Evolutionary conservation across 2,329 filamentous ascomycete species (phyloP).

Genomic region (Aspergillus ibericus): DNA sequence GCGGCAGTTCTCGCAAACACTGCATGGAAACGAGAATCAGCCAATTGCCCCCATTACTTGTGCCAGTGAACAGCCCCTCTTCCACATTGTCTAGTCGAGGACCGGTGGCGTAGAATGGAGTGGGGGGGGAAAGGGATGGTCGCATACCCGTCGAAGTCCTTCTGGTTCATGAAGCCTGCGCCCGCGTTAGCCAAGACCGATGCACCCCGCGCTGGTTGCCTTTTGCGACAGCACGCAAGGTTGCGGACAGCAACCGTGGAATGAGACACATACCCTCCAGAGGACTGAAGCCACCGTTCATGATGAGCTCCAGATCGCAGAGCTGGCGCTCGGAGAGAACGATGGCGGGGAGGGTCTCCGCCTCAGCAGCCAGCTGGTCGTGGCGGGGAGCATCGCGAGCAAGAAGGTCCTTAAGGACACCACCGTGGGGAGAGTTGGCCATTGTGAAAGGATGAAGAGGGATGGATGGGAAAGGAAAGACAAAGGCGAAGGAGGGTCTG

Average conservation of each 20-base stretch:
- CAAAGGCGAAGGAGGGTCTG: conserved; percentile 8
- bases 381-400: conserved; percentile 86
- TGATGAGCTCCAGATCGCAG: conserved; percentile 94
- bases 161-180: conserved; percentile 91
- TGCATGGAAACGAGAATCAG: conserved; percentile 38
- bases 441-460: conserved; percentile 32
- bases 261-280: conserved; percentile 72
- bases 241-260: background rate
- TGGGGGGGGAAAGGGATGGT: conserved; percentile 5
- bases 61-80: background rate
- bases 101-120: background rate
- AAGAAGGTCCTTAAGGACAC: conserved; percentile 95
- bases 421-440: conserved; percentile 71
- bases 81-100: conserved; percentile 10
- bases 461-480: conserved; percentile 2
- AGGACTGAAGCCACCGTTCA: conserved; percentile 96
- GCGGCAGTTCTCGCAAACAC: conserved; percentile 84
- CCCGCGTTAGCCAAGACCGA: conserved; percentile 12
- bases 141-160: conserved; percentile 88
- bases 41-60: background rate
- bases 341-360: conserved; percentile 81
- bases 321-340: conserved; percentile 89
- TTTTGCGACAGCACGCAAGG: background rate
- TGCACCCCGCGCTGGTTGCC: background rate
- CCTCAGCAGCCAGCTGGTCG: conserved; percentile 75